Percentiles rank a stretch among this genome's conserved stretches.
Evolutionary conservation across 2,329 filamentous ascomycete genomes (phyloP).

Genomic region (Pseudopyricularia cyperi): DNA sequence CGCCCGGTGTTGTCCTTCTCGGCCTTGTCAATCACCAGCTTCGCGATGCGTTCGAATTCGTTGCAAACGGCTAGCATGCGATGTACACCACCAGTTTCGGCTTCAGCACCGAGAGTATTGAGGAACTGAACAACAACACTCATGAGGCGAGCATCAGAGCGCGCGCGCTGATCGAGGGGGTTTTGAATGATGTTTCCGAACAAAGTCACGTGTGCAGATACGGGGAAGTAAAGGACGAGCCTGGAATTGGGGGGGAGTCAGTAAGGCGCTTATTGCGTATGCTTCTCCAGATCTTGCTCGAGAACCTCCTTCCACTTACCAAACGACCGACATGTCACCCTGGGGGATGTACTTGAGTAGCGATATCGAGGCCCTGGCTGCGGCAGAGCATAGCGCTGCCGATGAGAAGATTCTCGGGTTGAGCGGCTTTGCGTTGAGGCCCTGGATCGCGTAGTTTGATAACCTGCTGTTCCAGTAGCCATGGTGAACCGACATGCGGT

Average conservation of each 20-base stretch:
- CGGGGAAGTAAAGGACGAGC: conserved; percentile 93
- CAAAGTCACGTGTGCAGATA: conserved; percentile 84
- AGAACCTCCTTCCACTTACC: conserved; percentile 43
- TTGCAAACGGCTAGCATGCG: conserved; percentile 88
- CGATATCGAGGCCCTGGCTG: conserved; percentile 84
- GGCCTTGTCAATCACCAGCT: conserved; percentile 77
- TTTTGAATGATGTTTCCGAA: conserved; percentile 97
- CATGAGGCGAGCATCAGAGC: conserved; percentile 85
- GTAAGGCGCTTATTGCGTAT: not conserved
- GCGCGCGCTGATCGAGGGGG: conserved; percentile 74
- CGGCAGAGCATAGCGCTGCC: conserved; percentile 81
- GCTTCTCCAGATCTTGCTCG: not conserved
- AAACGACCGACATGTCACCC: conserved; percentile 88
- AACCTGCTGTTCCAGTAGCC: conserved; percentile 95
- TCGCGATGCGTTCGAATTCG: conserved; percentile 94
- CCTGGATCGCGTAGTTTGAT: conserved; percentile 90
- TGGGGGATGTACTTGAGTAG: conserved; percentile 93
- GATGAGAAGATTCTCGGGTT: conserved; percentile 94
- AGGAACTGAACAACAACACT: conserved; percentile 85
- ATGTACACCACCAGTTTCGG: conserved; percentile 79
- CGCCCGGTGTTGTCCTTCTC: conserved; percentile 72
- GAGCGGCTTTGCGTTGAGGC: conserved; percentile 76
- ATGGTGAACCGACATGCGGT: conserved; percentile 96
- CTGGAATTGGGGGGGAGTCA: conserved; percentile 23
- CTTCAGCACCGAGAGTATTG: conserved; percentile 76